Base-by-base conservation (phyloP, 352 stramenopile genomes). In the Phytopythium montanum region DNA sequence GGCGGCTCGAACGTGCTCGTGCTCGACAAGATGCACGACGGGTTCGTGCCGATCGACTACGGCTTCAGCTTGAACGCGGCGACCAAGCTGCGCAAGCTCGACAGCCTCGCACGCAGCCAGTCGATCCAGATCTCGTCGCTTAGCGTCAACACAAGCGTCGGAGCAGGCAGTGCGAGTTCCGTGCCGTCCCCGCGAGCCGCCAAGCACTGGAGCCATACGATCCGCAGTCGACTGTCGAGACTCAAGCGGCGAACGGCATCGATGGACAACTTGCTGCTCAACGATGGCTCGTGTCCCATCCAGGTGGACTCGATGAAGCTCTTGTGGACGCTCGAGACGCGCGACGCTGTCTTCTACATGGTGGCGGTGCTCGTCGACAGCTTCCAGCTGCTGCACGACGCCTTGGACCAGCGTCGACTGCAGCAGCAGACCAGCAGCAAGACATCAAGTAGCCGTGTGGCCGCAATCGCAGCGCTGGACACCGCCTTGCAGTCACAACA, bases 221-320 rank as follows among this genome's bases (percentile, higher is more conserved):
- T 87, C 7, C 77, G 79, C 23, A 72, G 62, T 5, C 79, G 82
- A 48, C 54, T 92, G 9, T 69, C 72, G 4, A 62, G 64, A 18
- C 62, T 92, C 9, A 92, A 90, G 50, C 72, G 69, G 14, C 64
- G 80, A n/a, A 81, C 79, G 23, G 70, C 77, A 2, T 87, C 79
- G 2, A 91, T 87, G 76, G 79, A 89, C 51, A 91, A 91, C 36
- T 64, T 89, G 19, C 65, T 89, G 16, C 42, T 88, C 2, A 87
- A 87, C 49, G 82, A 90, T 51, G 82, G 81, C 0, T 90, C 81
- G 0, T 76, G 79, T 36, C 85, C 85, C 1, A 92, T 94, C 31
- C 85, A 94, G 74, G 70, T 94, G 1, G 82, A 94, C 45, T 81
- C 84, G 0, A 90, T 92, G 79, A 88, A 87, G 52, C 60, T 94